Conservation (phyloP, 192 early-diverging fungal species). For the Polychytrium aggregatum region DNA sequence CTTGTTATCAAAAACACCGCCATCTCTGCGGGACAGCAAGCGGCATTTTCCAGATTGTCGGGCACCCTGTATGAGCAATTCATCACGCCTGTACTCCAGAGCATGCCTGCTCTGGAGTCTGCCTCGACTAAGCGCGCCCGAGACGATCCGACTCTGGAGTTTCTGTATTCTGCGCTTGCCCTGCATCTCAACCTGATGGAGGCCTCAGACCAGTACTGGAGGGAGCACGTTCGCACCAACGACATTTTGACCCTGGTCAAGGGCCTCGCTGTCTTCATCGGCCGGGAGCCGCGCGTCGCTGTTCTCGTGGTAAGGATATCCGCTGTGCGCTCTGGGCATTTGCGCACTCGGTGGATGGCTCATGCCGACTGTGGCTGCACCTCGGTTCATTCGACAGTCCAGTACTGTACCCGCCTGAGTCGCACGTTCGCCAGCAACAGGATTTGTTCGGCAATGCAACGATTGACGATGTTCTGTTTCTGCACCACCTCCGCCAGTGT, state of each 20-base stretch:
- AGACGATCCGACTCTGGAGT: background rate
- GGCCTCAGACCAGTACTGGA: constrained; percentile 8
- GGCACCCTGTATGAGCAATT: constrained; percentile 6
- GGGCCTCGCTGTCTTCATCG: background rate
- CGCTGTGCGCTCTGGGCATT: too few relatives aligned
- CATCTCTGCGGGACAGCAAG: constrained; percentile 11
- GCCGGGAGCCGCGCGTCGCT: background rate
- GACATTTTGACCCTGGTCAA: background rate
- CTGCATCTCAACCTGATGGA: constrained; percentile 4
- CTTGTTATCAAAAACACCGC: constrained; percentile 6
- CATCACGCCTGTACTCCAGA: constrained; percentile 4
- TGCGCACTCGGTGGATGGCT: too few relatives aligned
- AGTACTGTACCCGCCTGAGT: too few relatives aligned
- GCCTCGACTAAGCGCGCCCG: background rate
- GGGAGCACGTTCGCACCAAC: constrained; percentile 2
- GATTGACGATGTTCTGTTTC: too few relatives aligned
- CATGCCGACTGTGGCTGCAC: too few relatives aligned
- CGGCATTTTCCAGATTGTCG: constrained; percentile 2
- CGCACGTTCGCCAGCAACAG: too few relatives aligned
- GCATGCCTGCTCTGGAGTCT: background rate
- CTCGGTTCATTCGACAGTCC: too few relatives aligned
- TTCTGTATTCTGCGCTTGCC: constrained; percentile 8
- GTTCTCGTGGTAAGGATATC: background rate
- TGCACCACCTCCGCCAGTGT: too few relatives aligned
- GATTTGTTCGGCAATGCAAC: too few relatives aligned